phyloP scores from a whole-genome alignment of 768 basidiomycete genomes.

The Xerocomus brunneocitrinus region DNA sequence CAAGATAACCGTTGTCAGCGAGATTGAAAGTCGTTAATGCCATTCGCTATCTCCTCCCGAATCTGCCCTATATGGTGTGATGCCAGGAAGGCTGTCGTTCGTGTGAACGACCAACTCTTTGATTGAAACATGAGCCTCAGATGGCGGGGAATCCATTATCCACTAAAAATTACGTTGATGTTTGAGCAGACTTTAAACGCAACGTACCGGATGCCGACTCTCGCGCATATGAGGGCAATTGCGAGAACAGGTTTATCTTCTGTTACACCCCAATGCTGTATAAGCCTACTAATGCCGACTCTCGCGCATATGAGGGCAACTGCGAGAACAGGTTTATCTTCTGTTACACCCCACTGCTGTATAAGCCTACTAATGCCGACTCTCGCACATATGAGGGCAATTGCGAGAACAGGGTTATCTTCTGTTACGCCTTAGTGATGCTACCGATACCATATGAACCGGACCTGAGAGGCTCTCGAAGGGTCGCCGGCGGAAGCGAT shows the following conservation, averaged over 20 bases:
- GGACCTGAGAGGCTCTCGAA: background rate
- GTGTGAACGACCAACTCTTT: slow-evolving; percentile 13
- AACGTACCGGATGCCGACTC: background rate
- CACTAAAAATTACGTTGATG: slow-evolving; percentile 12
- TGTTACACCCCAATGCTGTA: background rate
- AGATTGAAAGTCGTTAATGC: slow-evolving; percentile 1
- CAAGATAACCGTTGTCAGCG: slow-evolving; percentile 12
- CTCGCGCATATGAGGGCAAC: too few species aligned
- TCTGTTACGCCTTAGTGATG: background rate
- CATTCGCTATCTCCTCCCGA: slow-evolving; percentile 5
- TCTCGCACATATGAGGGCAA: background rate
- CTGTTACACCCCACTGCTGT: too few species aligned
- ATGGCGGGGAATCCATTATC: slow-evolving; percentile 1
- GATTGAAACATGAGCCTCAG: slow-evolving; percentile 1
- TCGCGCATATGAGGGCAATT: background rate
- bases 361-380: background rate
- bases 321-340: too few species aligned
- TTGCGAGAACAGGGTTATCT: background rate
- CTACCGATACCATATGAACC: background rate
- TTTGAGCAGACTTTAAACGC: slow-evolving; percentile 15
- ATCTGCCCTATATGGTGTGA: background rate
- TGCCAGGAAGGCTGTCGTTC: slow-evolving; percentile 1
- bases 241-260: background rate
- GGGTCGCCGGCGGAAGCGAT: slow-evolving; percentile 1
- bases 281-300: too few species aligned